Conservation (phyloP, 352 stramenopile genomes). For the Phytophthora aleatoria region DNA sequence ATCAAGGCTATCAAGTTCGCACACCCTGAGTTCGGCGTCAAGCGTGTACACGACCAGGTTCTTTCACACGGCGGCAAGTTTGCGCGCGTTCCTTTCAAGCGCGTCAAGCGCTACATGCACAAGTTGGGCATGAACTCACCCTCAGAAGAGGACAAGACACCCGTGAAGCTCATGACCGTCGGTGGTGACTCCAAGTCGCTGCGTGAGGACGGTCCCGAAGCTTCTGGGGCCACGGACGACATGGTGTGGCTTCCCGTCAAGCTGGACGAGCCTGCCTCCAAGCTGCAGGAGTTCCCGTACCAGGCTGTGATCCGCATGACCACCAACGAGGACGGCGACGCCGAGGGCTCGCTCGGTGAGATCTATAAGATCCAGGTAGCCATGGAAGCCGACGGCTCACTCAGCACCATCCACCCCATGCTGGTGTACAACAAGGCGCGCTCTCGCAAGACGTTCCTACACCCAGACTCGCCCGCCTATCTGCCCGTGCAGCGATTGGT, state of each 20-base stretch:
- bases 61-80: constrained; percentile 82
- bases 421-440: constrained; percentile 90
- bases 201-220: constrained; percentile 19
- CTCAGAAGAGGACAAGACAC: constrained; percentile 40
- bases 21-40: constrained; percentile 79
- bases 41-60: constrained; percentile 84
- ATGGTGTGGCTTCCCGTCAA: constrained; percentile 84
- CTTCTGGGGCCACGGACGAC: constrained; percentile 28
- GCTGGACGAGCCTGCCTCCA: constrained; percentile 80
- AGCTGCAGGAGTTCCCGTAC: constrained; percentile 80
- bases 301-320: constrained; percentile 89
- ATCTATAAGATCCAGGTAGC: constrained; percentile 93
- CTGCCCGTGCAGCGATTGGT: constrained; percentile 69
- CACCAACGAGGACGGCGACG: constrained; percentile 67
- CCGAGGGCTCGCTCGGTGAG: constrained; percentile 75
- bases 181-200: constrained; percentile 78
- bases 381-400: constrained; percentile 57
- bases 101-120: constrained; percentile 87
- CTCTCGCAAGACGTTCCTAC: constrained; percentile 86
- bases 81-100: constrained; percentile 71
- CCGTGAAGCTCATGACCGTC: constrained; percentile 85
- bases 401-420: constrained; percentile 82
- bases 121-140: constrained; percentile 71
- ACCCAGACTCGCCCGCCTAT: constrained; percentile 82
- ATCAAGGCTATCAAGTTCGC: constrained; percentile 91